A percentile compares a stretch with the other conserved stretches of the same genome.
phyloP scores from a whole-genome alignment of 1,139 yeast genomes.

The Debaryomyces psychrophilus region DNA sequence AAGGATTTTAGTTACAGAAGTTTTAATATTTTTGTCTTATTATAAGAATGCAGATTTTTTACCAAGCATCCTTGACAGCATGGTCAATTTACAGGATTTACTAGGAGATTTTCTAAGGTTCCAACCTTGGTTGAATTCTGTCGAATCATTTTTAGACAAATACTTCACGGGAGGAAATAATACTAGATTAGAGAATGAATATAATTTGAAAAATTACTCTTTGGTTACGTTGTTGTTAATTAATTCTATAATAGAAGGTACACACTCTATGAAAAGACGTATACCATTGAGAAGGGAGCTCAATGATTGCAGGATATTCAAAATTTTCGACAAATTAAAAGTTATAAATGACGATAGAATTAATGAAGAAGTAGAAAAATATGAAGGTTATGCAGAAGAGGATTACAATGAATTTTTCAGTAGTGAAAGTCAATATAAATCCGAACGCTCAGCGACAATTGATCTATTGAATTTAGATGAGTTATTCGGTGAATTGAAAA shows the following conservation, averaged over 20 bases:
- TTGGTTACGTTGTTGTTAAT: slow-evolving; percentile 49
- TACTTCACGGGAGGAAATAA: slow-evolving; percentile 26
- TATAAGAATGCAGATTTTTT: slow-evolving; percentile 28
- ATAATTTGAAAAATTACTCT: slow-evolving; percentile 42
- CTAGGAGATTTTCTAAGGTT: slow-evolving; percentile 41
- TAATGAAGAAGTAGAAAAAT: slow-evolving; percentile 49
- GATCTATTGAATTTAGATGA: slow-evolving; percentile 26
- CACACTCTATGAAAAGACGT: slow-evolving; percentile 34
- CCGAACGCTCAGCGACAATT: slow-evolving; percentile 14
- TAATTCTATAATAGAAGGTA: slow-evolving; percentile 45
- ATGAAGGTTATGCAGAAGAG: slow-evolving; percentile 43
- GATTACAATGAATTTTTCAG: slow-evolving; percentile 34
- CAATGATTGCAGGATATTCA: slow-evolving; percentile 41
- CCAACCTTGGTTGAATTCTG: slow-evolving; percentile 47
- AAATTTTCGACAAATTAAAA: slow-evolving; percentile 42
- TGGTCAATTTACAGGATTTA: slow-evolving; percentile 38
- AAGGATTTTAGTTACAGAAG: slow-evolving; percentile 46
- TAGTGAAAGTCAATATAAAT: slow-evolving; percentile 13
- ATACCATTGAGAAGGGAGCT: slow-evolving; percentile 42
- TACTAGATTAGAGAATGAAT: slow-evolving; percentile 21
- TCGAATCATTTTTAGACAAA: slow-evolving; percentile 41
- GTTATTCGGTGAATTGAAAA: slow-evolving; percentile 22
- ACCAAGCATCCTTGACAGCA: slow-evolving; percentile 35
- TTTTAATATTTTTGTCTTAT: slow-evolving; percentile 41
- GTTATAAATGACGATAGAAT: slow-evolving; percentile 42